Base-by-base conservation (phyloP, 2,329 filamentous ascomycete species). In the Aspergillus neoniger region DNA sequence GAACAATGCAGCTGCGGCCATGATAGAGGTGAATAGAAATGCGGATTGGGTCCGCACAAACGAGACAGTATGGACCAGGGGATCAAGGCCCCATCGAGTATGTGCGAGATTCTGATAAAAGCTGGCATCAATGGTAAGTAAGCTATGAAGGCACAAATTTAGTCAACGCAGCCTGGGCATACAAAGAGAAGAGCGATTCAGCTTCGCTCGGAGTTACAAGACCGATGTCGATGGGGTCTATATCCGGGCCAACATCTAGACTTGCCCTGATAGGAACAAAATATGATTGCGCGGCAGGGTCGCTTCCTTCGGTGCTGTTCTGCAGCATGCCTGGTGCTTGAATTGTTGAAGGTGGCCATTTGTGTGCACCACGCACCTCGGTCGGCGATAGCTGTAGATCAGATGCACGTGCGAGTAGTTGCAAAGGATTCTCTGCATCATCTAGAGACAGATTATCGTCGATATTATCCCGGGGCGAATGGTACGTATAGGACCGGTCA, bases 351-450 rank as follows among this genome's bases (percentile, higher is more conserved):
- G 69, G 67, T 55, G 72, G 69, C 54, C 58, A 65, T 54, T 56
- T 66, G 28, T 60, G 50, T 64, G 61, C 23, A 71, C 69, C 55
- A 56, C 65, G 53, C 55, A 67, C 56, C 55, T 71, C 61, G 58
- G 63, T 71, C 17, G 74, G 81, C 23, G 82, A 83, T n/a, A 85
- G 79, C 60, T 85, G 84, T 41, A 90, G 81, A 73, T 90, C 88
- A 0, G 89, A 91, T 1, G 89, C 89, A 32, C 89, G 83, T 2
- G 89, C 89, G 36, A 92, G 85, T 15, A 91, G 77, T 72, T 92
- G 89, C 5, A 91, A 77, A 0, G 89, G 89, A 62, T 91, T 92
- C 69, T 92, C 89, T 3, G 89, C 89, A 71, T 91, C 89, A 66
- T 91, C 88, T 25, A 90, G 78, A 12, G 86, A 82, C 32, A 89